A percentile compares a stretch with the other conserved stretches of the same genome.
phyloP scores from a whole-genome alignment of 352 stramenopile species.

The Chrysophaeum taylorii region DNA sequence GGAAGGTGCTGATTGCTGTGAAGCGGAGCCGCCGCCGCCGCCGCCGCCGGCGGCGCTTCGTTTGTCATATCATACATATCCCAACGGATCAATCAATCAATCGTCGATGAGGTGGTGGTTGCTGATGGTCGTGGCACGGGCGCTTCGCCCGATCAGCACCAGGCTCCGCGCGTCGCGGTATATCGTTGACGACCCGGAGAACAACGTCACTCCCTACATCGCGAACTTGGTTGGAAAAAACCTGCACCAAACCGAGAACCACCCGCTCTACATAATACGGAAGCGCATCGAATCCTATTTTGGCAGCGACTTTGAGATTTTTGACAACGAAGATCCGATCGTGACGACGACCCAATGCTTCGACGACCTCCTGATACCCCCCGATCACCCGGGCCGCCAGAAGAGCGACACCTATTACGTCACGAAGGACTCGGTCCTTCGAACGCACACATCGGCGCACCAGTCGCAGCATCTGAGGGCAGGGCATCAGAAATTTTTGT shows the following conservation, averaged over 20 bases:
- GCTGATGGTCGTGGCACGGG: no score
- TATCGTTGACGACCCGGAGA: slow-evolving; percentile 27
- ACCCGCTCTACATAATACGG: slow-evolving; percentile 46
- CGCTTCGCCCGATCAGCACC: no score
- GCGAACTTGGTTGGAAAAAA: slow-evolving; percentile 36
- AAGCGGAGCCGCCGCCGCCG: no score
- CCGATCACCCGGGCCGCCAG: slow-evolving; percentile 49
- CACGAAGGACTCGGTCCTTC: slow-evolving; percentile 35
- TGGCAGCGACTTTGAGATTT: slow-evolving; percentile 6
- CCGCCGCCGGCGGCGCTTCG: no score
- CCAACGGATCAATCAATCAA: no score
- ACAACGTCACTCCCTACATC: slow-evolving; percentile 44
- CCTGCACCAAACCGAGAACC: slow-evolving; percentile 33
- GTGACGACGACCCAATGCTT: slow-evolving; percentile 47
- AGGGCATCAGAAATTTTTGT: slow-evolving; percentile 74
- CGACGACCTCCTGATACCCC: slow-evolving; percentile 48
- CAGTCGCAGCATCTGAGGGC: slow-evolving; percentile 76
- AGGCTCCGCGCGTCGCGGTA: slow-evolving; percentile 21
- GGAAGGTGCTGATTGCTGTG: no score
- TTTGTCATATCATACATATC: no score
- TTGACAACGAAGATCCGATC: slow-evolving; percentile 34
- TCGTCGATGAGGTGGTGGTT: no score
- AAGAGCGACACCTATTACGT: slow-evolving; percentile 60
- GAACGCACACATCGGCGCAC: slow-evolving; percentile 75
- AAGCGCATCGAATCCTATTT: slow-evolving; percentile 37